Base-by-base conservation (phyloP, 2,329 filamentous ascomycete genomes). In the Arthrobotrys iridis region DNA sequence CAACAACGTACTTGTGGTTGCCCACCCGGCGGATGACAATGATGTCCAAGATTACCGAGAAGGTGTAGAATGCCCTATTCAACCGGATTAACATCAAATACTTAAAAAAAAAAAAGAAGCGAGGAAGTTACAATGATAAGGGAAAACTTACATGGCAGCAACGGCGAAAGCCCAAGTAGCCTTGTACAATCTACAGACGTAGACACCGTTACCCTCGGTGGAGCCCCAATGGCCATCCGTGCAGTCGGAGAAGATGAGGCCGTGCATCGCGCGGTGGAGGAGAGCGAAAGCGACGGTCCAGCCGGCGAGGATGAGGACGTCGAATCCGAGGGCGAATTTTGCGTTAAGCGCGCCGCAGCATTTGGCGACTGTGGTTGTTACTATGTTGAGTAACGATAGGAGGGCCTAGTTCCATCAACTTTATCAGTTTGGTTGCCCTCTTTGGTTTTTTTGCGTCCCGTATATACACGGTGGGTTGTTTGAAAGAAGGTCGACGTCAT, bases 341-440 rank as follows among this genome's bases (percentile, higher is more conserved):
- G 72, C 50, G 37, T 76, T 76, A 8, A 76, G 26, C 3, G 72
- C 72, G 35, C 72, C 72, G 59, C 72, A 76, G 65, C 72, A 76
- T 64, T 76, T 76, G 22, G 66, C 64, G 24, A 76, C 64, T 8
- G 58, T 64, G 6, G 66, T 70, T 41, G 66, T 70, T 10, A 76
- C 43, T 15, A 76, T 48, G 43, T 65, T 76, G 24, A 76, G 41
- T 13, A 76, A 65, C 1, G 72, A 64, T n/a, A 76, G 35, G 8
- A 76, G 24, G 43, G 65, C 55, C 72, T 76, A 24, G 58, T n/a
- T 3, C 37, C 5, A 2, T 6, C n/a, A 62, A 46, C 10, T 58
- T 58, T n/a, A 15, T 58, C 11, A 40, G 46, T 8, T 15, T 6
- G 26, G 10, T 3, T 50, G 8, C 7, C 18, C 18, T 20, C 13